Base-by-base conservation (phyloP, 2,329 filamentous ascomycete genomes). In the Phyllosticta ampelicida region DNA sequence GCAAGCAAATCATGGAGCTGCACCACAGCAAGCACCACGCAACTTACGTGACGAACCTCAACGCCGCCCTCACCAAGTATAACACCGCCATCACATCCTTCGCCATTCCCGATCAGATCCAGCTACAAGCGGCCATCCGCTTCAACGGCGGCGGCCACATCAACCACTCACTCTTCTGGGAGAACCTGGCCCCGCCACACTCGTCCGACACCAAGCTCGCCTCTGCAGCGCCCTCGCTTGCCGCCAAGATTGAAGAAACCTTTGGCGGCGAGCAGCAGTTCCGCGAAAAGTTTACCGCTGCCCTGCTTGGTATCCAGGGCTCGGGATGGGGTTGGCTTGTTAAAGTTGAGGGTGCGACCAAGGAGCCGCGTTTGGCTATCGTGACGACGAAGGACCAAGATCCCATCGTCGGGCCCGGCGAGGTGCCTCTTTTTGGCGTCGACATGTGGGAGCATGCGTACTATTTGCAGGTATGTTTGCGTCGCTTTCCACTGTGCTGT, bases 391-490 rank as follows among this genome's bases (percentile, higher is more conserved):
- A 90, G 70, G 89, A 95, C 69, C 90, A 95, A 75, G 90, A 95
- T 67, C 85, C 86, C 1, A 80, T 89, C 4, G 80, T 86, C 65
- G 76, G 77, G 16, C 79, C 81, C 48, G 71, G 70, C 4, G 81
- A 85, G 63, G 79, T 82, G n/a, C 86, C 86, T 9, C 74, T 95
- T 19, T 78, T 90, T 49, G 89, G 89, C 0, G 78, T 95, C 1
- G 90, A 95, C 70, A 92, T 95, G 83, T 95, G 89, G 90, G 90
- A 95, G 75, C 90, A 95, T 75, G 90, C 90, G 0, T 95, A 95
- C 70, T 95, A 95, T 68, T 74, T 95, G 18, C 89, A 89, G 78
- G 83, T 85, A 61, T 64, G 63, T 44, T n/a, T 9, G 23, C 13
- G 30, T 44, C 20, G 44, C 54, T 51, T 18, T n/a, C 3, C 16